Evolutionary conservation across 352 stramenopile species (phyloP).

Genomic region (Thalassiosira mediterranea): DNA sequence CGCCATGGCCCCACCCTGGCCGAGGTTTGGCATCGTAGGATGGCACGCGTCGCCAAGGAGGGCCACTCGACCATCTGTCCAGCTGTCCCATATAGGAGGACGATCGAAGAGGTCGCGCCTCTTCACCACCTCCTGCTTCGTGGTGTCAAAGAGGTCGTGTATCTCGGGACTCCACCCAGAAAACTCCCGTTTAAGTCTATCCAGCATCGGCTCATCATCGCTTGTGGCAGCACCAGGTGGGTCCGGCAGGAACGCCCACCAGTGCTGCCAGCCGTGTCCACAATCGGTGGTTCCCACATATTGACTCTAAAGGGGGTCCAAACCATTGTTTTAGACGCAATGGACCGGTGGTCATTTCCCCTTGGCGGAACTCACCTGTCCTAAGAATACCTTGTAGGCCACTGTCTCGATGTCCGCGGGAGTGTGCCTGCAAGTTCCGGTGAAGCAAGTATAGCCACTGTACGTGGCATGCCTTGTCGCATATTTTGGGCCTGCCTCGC

Average conservation of each 20-base stretch:
- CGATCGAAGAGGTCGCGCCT: slow-evolving; percentile 88
- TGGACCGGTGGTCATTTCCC: too few species aligned
- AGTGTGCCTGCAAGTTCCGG: slow-evolving; percentile 80
- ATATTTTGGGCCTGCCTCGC: slow-evolving; percentile 66
- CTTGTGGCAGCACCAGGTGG: too few species aligned
- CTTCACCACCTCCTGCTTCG: slow-evolving; percentile 83
- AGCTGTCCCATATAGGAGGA: slow-evolving; percentile 78
- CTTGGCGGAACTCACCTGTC: too few species aligned
- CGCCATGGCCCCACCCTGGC: slow-evolving; percentile 80
- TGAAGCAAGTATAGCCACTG: slow-evolving; percentile 88
- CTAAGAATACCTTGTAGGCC: slow-evolving; percentile 89
- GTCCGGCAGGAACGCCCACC: slow-evolving; percentile 90
- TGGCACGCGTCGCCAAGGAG: slow-evolving; percentile 87
- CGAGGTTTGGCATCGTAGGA: slow-evolving; percentile 86
- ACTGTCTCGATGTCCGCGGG: slow-evolving; percentile 86
- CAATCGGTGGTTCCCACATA: slow-evolving; percentile 90
- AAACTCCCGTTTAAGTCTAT: too few species aligned
- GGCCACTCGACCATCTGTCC: slow-evolving; percentile 86
- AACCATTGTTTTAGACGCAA: too few species aligned
- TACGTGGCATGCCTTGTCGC: slow-evolving; percentile 82
- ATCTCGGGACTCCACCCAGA: slow-evolving; percentile 87
- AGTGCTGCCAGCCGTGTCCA: slow-evolving; percentile 86
- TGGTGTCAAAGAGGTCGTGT: slow-evolving; percentile 84
- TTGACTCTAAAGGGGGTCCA: too few species aligned
- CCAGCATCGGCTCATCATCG: too few species aligned